Conservation (phyloP, 2,329 filamentous ascomycete genomes). For the Penicillium sp. region DNA sequence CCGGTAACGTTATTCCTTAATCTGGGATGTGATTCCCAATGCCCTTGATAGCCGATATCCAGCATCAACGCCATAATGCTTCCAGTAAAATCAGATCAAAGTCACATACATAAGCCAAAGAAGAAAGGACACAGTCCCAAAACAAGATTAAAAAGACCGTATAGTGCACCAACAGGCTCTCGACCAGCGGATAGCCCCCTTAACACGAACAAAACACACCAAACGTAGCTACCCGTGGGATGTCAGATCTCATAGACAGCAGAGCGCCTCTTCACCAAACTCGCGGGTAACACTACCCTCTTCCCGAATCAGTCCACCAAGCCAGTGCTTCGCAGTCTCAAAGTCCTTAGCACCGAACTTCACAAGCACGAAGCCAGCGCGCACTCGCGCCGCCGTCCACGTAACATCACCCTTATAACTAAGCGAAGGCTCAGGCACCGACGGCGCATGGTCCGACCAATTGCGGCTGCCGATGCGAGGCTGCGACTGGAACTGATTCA, state of each 20-base stretch:
- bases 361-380: constrained; percentile 75
- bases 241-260: constrained; percentile 58
- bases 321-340: constrained; percentile 77
- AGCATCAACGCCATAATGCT: background rate
- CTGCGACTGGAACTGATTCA: constrained; percentile 71
- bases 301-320: constrained; percentile 68
- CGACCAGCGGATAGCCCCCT: constrained; percentile 1
- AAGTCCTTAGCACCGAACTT: constrained; percentile 84
- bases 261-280: constrained; percentile 77
- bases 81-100: background rate
- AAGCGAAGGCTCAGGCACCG: constrained; percentile 34
- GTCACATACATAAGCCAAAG: background rate
- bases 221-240: background rate
- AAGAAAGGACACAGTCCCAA: background rate
- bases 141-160: background rate
- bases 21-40: background rate
- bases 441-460: constrained; percentile 51
- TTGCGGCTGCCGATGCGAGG: constrained; percentile 80
- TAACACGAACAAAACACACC: background rate
- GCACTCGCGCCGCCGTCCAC: constrained; percentile 78
- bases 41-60: background rate
- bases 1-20: background rate
- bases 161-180: background rate
- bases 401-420: constrained; percentile 54
- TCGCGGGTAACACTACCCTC: constrained; percentile 68